Base-by-base conservation (phyloP, 83 land plant genomes). In the Picea mariana region DNA sequence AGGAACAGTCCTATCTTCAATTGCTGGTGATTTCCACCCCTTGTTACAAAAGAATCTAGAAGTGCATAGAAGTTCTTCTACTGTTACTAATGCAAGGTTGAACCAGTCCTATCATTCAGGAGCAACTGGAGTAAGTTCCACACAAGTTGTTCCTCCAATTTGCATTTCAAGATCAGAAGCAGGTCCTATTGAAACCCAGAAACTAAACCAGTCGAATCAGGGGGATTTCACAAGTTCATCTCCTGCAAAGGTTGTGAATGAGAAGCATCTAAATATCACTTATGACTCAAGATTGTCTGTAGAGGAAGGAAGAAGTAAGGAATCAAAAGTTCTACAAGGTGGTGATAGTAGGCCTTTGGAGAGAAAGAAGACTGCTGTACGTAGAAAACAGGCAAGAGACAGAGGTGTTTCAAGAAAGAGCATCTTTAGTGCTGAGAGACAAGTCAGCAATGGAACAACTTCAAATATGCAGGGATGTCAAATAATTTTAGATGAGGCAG, bases 1-100 rank as follows among this genome's bases (percentile, higher is more conserved):
- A 78, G 79, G 38, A 16, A 16, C 64, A 59, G 21, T 34, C 20
- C n/a, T 26, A 18, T 27, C 42, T 5, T 58, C 79, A 13, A 60
- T 24, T 78, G 84, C 67, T 79, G 87, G 13, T 71, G 86, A 82
- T 83, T 83, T 65, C 17, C 85, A 71, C 34, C 87, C 42, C 61
- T 44, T 38, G 80, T 40, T 80, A 60, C 84, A 87, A 17, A 83
- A 82, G 44, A 69, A 42, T 64, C 15, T n/a, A 15, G 80, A 78
- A 27, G 15, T 78, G 17, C 17, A 16, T 60, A 42, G 24, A 17
- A 61, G 21, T 78, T 78, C 79, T 27, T 58, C 64, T 31, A 59
- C 42, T 15, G 63, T 60, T 61, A 78, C 79, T 59, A 60, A n/a
- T 73, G 26, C 18, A 47, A 73, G 58, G 21, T 23, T 73, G 27